Percentiles rank a stretch among this genome's conserved stretches.
Evolutionary conservation across 148 eudicot genomes (phyloP).

Genomic region (Chenopodium suecicum): DNA sequence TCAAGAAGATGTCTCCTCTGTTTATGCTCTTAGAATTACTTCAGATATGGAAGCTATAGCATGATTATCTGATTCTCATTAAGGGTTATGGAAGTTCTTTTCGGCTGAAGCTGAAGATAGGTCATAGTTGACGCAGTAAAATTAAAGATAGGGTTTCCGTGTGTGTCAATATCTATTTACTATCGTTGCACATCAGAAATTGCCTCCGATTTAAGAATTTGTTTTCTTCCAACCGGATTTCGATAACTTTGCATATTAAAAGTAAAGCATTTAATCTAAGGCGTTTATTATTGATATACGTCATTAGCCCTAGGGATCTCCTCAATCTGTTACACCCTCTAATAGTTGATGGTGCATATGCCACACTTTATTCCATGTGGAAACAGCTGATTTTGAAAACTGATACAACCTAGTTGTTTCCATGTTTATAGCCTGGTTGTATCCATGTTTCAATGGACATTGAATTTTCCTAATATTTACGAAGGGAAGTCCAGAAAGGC

Average conservation of each 20-base stretch:
- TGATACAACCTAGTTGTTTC: neutral
- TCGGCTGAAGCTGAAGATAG: neutral
- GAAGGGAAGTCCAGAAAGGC: neutral
- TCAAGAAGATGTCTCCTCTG: too few relatives aligned
- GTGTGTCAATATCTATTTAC: neutral
- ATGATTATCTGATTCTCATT: too few relatives aligned
- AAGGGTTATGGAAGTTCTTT: too few relatives aligned
- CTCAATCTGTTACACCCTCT: neutral
- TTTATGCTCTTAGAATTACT: neutral
- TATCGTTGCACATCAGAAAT: too few relatives aligned
- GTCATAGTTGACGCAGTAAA: neutral
- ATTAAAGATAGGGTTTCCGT: neutral
- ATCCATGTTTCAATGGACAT: neutral
- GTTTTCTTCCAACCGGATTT: too few relatives aligned
- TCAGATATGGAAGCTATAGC: neutral
- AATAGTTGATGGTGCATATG: neutral
- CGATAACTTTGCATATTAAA: too few relatives aligned
- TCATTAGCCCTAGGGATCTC: neutral
- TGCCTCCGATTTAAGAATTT: too few relatives aligned
- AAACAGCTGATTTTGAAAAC: neutral
- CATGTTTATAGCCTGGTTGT: neutral
- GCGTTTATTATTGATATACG: too few relatives aligned
- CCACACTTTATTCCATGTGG: neutral
- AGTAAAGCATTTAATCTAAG: too few relatives aligned
- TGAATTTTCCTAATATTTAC: neutral